Evolutionary conservation across 495 filamentous ascomycete species (phyloP).

Genomic region (Aspergillus diversus): DNA sequence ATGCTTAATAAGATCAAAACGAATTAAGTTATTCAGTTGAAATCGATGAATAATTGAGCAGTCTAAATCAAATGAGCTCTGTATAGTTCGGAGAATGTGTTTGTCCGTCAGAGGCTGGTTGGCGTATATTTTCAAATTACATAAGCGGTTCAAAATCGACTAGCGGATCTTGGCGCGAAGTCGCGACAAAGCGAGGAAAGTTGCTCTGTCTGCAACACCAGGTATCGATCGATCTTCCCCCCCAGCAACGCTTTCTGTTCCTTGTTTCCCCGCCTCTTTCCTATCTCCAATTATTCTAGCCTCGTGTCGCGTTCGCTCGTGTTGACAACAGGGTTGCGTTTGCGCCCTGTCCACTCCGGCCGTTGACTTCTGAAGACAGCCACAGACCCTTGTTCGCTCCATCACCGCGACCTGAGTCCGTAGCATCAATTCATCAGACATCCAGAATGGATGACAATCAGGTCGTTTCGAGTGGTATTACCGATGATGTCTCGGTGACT

Average conservation of each 20-base stretch:
- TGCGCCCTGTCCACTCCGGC: constrained; percentile 19
- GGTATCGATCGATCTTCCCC: not conserved
- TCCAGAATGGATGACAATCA: constrained; percentile 46
- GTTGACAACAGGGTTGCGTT: constrained; percentile 12
- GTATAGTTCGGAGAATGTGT: no score
- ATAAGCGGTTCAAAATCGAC: constrained; percentile 5
- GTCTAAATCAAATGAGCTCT: no score
- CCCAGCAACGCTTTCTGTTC: constrained; percentile 7
- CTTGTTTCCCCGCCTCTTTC: constrained; percentile 2
- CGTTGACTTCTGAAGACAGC: constrained; percentile 22
- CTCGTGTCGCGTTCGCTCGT: constrained; percentile 1
- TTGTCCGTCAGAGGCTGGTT: not conserved
- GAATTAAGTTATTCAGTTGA: no score
- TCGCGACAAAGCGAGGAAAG: constrained; percentile 23
- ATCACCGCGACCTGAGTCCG: constrained; percentile 39
- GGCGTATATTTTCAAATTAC: constrained; percentile 4
- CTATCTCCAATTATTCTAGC: constrained; percentile 1
- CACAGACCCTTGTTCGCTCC: constrained; percentile 38
- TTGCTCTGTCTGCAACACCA: constrained; percentile 18
- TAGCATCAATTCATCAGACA: constrained; percentile 23
- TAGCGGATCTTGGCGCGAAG: constrained; percentile 22
- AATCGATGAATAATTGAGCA: no score
- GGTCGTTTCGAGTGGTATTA: constrained; percentile 29
- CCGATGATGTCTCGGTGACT: constrained; percentile 36
- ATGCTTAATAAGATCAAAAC: no score